A percentile compares a stretch with the other conserved stretches of the same genome.
These are phyloP conservation scores for Magnaporthiopsis poae DNA, from an alignment of 2,329 filamentous ascomycete species.

Conservation along the genomic window DNA sequence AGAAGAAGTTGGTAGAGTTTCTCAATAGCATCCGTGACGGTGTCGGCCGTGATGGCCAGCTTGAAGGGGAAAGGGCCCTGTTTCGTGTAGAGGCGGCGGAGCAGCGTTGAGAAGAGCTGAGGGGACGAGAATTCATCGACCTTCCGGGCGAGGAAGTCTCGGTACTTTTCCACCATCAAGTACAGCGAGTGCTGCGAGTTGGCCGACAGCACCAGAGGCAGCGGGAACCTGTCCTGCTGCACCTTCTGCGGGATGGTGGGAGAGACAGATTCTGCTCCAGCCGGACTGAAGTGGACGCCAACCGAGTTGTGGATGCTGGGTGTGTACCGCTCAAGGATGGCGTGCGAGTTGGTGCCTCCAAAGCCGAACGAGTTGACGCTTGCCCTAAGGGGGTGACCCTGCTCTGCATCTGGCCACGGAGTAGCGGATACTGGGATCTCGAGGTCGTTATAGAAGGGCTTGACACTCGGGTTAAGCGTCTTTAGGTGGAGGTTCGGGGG, in stretches of 20 bases:
- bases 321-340: constrained; percentile 31
- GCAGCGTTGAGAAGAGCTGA: constrained; percentile 16
- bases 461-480: constrained; percentile 29
- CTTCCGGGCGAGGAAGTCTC: constrained; percentile 20
- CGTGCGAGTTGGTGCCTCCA: constrained; percentile 34
- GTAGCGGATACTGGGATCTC: constrained; percentile 22
- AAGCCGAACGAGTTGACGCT: constrained; percentile 38
- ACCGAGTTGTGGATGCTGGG: constrained; percentile 21
- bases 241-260: not conserved
- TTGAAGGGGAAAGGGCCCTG: constrained; percentile 24
- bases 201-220: constrained; percentile 30
- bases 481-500: constrained; percentile 35
- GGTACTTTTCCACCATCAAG: constrained; percentile 18
- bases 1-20: constrained; percentile 14
- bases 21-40: constrained; percentile 15
- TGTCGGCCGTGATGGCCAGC: constrained; percentile 18
- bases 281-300: constrained; percentile 7
- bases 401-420: constrained; percentile 24
- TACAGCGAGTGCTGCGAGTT: constrained; percentile 25
- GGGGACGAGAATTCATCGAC: not conserved
- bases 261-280: not conserved
- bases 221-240: not conserved
- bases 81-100: constrained; percentile 23
- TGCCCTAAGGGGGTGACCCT: constrained; percentile 28
- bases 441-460: constrained; percentile 25